Base-by-base conservation (phyloP, 2,329 filamentous ascomycete genomes). In the Nigrospora oryzae region DNA sequence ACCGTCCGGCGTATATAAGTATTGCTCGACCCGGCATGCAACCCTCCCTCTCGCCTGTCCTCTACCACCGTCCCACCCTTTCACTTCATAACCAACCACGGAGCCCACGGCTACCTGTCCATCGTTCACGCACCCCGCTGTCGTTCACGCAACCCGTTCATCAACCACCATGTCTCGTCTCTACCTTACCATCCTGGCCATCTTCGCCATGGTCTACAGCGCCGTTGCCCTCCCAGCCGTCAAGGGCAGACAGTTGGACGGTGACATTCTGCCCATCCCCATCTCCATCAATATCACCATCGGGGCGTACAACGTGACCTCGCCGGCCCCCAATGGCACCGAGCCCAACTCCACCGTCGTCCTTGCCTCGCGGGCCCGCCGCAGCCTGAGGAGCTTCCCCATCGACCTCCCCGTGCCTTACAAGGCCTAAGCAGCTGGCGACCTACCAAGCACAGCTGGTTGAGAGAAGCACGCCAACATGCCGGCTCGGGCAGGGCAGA, bases 191-290 rank as follows among this genome's bases (percentile, higher is more conserved):
- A 41, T 41, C 31, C 31, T 41, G 39, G 39, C 39, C 31, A 33
- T 41, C 39, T 41, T 41, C 30, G 39, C 39, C 39, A 41, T 41
- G 39, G 16, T 41, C 31, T 41, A 34, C 31, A 33, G 31, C n/a
- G 39, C 16, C 11, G 39, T 32, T 6, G 39, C 39, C 39, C 34
- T 41, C 39, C 39, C 39, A 8, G 12, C 34, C 16, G 10, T 34
- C 31, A 41, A 41, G 31, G 39, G 39, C 31, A 41, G 31, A 11
- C 31, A 15, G 16, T 16, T 33, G 17, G 28, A 11, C 2, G 19
- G 13, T 17, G 34, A 34, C 19, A 16, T 8, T 6, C 8, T 28
- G 23, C 4, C 23, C 39, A 41, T 33, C 7, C 13, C n/a, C 31
- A 34, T 30, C 30, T 17, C 31, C 16, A 34, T 41, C 39, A 41